Base-by-base conservation (phyloP, 2,329 filamentous ascomycete genomes). In the Gaeumannomyces tritici region DNA sequence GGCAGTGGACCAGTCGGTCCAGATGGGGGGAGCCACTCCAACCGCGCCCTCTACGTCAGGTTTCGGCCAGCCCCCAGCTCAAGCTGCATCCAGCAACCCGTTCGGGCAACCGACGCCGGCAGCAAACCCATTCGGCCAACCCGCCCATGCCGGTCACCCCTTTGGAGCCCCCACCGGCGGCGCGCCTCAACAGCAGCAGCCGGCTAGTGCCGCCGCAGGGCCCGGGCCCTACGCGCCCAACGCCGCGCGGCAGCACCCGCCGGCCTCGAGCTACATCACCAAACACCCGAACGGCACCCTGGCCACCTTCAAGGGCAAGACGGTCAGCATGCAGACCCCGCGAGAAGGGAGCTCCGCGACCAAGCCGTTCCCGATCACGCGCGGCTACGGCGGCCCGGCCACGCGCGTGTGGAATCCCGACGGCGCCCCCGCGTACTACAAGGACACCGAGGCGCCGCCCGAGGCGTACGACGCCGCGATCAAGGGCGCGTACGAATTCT, bases 381-480 rank as follows among this genome's bases (percentile, higher is more conserved):
- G 66, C 65, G 82, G 73, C 27, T 74, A 76, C 51, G 82, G 86
- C 67, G 82, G 84, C 42, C 80, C 74, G 0, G 84, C 82, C 76
- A 79, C 82, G 60, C 85, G 83, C 66, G 87, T 93, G 59, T 90
- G 88, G 81, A 92, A 90, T 70, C 88, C 89, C 0, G 77, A 87
- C 57, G 91, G 90, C 0, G 80, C 88, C 27, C 89, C 88, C 1
- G 73, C 73, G 8, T 86, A 85, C 65, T 84, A 83, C 61, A 80
- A 80, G 65, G 83, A 88, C 65, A 88, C 88, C 11, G 85, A 90
- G 70, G 73, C 78, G 1, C 80, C 83, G 8, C 60, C 60, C 1
- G 60, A 63, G 2, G 64, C 71, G 51, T 90, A 90, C 65, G 80
- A 84, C 26, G 67, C 69, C 5, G 47, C 42, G 5, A 61, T 62